Evolutionary conservation across 2,329 filamentous ascomycete genomes (phyloP).

Genomic region (Neoascochyta sp.): DNA sequence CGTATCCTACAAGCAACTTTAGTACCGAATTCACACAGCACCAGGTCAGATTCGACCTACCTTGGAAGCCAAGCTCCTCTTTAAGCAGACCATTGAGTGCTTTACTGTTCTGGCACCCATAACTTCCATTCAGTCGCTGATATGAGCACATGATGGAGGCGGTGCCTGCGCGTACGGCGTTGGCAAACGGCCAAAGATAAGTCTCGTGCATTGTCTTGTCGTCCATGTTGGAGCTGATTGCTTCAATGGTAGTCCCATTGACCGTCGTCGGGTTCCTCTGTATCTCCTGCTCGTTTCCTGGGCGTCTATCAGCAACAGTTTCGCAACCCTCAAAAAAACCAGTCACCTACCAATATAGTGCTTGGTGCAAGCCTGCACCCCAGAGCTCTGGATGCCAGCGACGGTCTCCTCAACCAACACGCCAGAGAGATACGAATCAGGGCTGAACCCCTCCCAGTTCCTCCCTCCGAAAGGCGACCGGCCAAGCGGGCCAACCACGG

Average conservation of each 20-base stretch:
- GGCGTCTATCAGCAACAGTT: slow-evolving; percentile 45
- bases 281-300: slow-evolving; percentile 67
- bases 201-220: slow-evolving; percentile 63
- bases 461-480: slow-evolving; percentile 42
- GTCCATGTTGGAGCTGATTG: slow-evolving; percentile 47
- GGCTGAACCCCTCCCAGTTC: slow-evolving; percentile 50
- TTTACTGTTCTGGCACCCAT: slow-evolving; percentile 35
- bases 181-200: slow-evolving; percentile 64
- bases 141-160: slow-evolving; percentile 59
- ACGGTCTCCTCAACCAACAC: slow-evolving; percentile 39
- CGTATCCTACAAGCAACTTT: slow-evolving; percentile 48
- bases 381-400: slow-evolving; percentile 9
- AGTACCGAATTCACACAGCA: slow-evolving; percentile 45
- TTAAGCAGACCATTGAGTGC: slow-evolving; percentile 50
- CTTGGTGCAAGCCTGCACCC: slow-evolving; percentile 46
- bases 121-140: slow-evolving; percentile 31
- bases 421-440: slow-evolving; percentile 49
- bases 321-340: no score
- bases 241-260: slow-evolving; percentile 47
- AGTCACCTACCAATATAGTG: slow-evolving; percentile 39
- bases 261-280: slow-evolving; percentile 45
- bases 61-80: slow-evolving; percentile 50
- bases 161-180: slow-evolving; percentile 56
- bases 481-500: slow-evolving; percentile 45
- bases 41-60: slow-evolving; percentile 45